These are phyloP conservation scores for Candida mesenterica DNA, from an alignment of 1,139 yeast genomes.

Conservation along the genomic window DNA sequence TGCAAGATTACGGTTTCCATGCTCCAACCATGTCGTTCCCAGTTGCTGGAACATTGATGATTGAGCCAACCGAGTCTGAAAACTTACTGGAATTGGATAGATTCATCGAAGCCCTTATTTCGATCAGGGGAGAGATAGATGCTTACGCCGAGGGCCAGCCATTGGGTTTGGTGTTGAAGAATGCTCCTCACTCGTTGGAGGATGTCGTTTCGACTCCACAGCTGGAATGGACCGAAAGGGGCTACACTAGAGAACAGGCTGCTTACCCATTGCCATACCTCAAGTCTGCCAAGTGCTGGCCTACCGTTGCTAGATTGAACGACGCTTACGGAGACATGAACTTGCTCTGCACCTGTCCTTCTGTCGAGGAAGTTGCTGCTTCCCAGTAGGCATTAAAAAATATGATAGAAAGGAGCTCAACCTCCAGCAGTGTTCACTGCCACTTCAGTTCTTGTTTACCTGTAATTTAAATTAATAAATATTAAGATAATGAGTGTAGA, in stretches of 20 bases:
- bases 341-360: conserved; percentile 89
- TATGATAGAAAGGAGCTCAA: not conserved
- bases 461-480: not conserved
- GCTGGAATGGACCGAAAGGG: conserved; percentile 74
- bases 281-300: conserved; percentile 85
- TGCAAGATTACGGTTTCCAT: conserved; percentile 97
- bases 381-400: conserved; percentile 1
- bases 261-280: conserved; percentile 84
- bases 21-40: conserved; percentile 99
- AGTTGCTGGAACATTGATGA: conserved; percentile 94
- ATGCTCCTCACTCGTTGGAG: conserved; percentile 87
- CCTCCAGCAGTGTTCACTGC: conserved; percentile 2
- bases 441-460: conserved; percentile 1
- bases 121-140: conserved; percentile 79
- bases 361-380: conserved; percentile 65
- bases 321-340: conserved; percentile 94
- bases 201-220: conserved; percentile 62
- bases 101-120: conserved; percentile 81
- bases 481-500: conserved; percentile 1
- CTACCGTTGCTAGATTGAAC: conserved; percentile 86
- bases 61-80: conserved; percentile 97
- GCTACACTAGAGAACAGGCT: conserved; percentile 90
- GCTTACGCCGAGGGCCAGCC: conserved; percentile 68
- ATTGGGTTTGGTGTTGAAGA: conserved; percentile 72
- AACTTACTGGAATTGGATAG: conserved; percentile 84